Conservation (phyloP, 192 early-diverging fungal genomes). For the Spizellomyces punctatus region DNA sequence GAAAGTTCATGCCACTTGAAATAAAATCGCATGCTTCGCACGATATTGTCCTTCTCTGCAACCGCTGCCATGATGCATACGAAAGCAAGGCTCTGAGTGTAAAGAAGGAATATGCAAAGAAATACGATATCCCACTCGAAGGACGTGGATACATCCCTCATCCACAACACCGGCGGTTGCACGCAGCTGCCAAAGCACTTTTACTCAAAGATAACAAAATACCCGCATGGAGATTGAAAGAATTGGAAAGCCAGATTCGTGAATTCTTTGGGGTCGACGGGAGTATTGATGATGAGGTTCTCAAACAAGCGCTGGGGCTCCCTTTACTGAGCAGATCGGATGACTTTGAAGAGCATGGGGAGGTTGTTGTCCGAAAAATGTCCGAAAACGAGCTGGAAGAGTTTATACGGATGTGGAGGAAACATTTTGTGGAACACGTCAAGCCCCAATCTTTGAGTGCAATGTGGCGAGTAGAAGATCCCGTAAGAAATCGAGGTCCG, state of each 20-base stretch:
- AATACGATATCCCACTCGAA: conserved; percentile 15
- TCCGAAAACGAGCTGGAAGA: conserved; percentile 14
- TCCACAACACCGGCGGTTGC: conserved; percentile 10
- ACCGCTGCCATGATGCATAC: conserved; percentile 21
- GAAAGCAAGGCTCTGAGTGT: conserved; percentile 8
- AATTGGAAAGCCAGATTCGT: conserved; percentile 3
- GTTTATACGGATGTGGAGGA: conserved; percentile 17
- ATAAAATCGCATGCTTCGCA: conserved; percentile 23
- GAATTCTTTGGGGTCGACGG: background rate
- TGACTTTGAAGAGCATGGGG: conserved; percentile 21
- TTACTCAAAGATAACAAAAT: background rate
- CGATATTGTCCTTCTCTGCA: conserved; percentile 28
- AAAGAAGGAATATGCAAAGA: background rate
- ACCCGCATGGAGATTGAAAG: background rate
- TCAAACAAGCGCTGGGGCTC: background rate
- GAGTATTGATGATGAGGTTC: background rate
- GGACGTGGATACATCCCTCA: conserved; percentile 8
- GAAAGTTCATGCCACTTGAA: conserved; percentile 15
- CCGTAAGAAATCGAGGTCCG: conserved; percentile 2
- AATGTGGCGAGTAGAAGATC: conserved; percentile 23
- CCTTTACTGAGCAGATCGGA: background rate
- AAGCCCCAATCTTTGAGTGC: conserved; percentile 26
- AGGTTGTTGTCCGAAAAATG: conserved; percentile 5
- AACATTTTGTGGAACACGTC: conserved; percentile 24
- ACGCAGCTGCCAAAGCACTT: conserved; percentile 21